A percentile compares a stretch with the other conserved stretches of the same genome.
Conservation (phyloP, 2,329 filamentous ascomycete genomes). For the Blumeria graminis region DNA sequence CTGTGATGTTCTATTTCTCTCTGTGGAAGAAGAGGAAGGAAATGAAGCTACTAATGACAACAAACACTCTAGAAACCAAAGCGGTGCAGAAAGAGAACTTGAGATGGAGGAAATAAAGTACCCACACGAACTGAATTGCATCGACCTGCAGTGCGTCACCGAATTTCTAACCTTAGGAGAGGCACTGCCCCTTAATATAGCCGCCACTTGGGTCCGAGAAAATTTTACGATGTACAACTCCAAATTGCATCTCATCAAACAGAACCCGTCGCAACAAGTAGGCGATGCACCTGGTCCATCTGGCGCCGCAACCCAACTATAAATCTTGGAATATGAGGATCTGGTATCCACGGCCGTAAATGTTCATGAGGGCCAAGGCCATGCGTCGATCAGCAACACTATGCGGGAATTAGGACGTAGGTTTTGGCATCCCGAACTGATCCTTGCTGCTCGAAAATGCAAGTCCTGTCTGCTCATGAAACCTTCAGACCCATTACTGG, state of each 20-base stretch:
- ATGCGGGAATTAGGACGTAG: background rate
- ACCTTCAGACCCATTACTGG: background rate
- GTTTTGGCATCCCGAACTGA: background rate
- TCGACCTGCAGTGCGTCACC: background rate
- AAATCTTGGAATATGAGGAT: background rate
- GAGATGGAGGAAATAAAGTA: background rate
- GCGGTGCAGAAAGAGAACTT: background rate
- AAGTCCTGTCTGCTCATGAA: background rate
- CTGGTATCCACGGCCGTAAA: background rate
- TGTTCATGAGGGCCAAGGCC: background rate
- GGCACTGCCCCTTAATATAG: background rate
- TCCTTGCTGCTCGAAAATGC: background rate
- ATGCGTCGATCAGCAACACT: background rate
- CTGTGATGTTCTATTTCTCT: background rate
- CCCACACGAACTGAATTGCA: background rate
- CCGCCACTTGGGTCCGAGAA: background rate
- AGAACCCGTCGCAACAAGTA: background rate
- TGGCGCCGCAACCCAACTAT: background rate
- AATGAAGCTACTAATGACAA: background rate
- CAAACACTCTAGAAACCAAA: background rate
- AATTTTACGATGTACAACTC: background rate
- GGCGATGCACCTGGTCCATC: background rate
- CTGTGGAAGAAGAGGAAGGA: background rate
- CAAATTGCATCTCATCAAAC: background rate
- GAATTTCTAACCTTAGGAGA: background rate